Evolutionary conservation across 495 filamentous ascomycete genomes (phyloP), one percentile per base, ranked within the genome.

Genomic region (Tuber umbilicatum): DNA sequence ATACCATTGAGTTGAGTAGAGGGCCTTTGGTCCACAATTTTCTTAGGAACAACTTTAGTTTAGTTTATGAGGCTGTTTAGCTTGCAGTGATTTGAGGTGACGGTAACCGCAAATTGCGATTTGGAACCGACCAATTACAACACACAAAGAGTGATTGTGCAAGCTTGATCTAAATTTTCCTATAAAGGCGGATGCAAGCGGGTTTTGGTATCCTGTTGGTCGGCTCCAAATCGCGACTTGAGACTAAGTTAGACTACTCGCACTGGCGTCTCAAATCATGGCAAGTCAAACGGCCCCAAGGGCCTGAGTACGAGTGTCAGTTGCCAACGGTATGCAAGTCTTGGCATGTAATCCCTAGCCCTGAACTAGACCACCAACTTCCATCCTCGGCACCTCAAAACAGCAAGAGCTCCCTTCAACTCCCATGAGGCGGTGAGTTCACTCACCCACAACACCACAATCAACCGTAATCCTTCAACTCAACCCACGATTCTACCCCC

Each of bases 311-410:
- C n/a, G 23, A 64, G 35, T 17, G 12, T 64, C 27, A 64, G 55
- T 64, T 64, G 55, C 55, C 27, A 64, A 6, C 0, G 14, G 55
- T 27, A 4, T 64, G 12, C 55, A 64, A 17, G 55, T 64, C 55
- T 64, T 64, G 55, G 55, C 55, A 64, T 35, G 27, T 35, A 64
- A 64, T 64, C 55, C 55, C 55, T 64, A 64, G 55, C 55, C 55
- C 55, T 64, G 55, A 64, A 31, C 55, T 31, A 14, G 4, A 64
- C 55, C 55, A 64, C 55, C 55, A 17, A 64, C 55, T 35, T 64
- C 31, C 55, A 35, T 64, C 23, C 55, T 9, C 4, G 35, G 55
- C 55, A 64, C 55, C 55, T 64, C 55, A 6, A 14, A 17, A 14
- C 55, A 64, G 55, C 55, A 27, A 5, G 55, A 64, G 55, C 55